Evolutionary conservation across 1,139 yeast species (phyloP), one percentile per base, ranked within the genome.

Genomic region (Meyerozyma sp.): DNA sequence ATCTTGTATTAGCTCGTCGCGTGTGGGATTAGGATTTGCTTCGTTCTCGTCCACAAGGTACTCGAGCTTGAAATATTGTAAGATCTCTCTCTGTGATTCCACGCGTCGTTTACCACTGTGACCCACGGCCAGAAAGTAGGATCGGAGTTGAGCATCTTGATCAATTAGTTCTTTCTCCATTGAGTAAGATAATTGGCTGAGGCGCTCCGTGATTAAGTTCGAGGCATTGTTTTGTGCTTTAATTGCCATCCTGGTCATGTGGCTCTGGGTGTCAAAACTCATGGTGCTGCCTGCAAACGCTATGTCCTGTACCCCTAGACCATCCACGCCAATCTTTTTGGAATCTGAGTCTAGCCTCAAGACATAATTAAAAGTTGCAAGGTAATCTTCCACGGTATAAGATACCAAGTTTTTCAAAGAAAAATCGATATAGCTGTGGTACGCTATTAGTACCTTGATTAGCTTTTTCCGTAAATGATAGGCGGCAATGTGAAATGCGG

Each of bases 401-500:
- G 90, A 86, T 30, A 80, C 79, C 50, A 82, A 76, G 61, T 93
- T 91, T 36, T 80, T 75, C 37, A 90, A 70, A 9, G 57, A 49
- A 44, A 73, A 69, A 52, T 84, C 83, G 18, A 86, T 77, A 46
- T 80, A 76, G 11, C 91, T 93, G 51, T 84, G 87, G 61, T 86
- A 84, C 35, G 79, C 76, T 13, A 89, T 65, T 42, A 93, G 70
- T 1, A 85, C 81, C 50, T 84, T 82, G 54, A 87, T 84, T 49
- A 93, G 81, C 55, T 82, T 81, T 52, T 82, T 79, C 44, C 93
- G 88, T 38, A 84, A 78, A 56, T 84, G 80, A 44, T 81, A 78
- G 1, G 95, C 86, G 26, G 93, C 84, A 39, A 91, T 75, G 55
- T 91, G 96, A 45, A 90, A 70, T 0, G 96, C 95, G 0, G 96